These are phyloP conservation scores for Apiotrichum domesticum DNA, from an alignment of 1,284 basidiomycete genomes.

Conservation along the genomic window DNA sequence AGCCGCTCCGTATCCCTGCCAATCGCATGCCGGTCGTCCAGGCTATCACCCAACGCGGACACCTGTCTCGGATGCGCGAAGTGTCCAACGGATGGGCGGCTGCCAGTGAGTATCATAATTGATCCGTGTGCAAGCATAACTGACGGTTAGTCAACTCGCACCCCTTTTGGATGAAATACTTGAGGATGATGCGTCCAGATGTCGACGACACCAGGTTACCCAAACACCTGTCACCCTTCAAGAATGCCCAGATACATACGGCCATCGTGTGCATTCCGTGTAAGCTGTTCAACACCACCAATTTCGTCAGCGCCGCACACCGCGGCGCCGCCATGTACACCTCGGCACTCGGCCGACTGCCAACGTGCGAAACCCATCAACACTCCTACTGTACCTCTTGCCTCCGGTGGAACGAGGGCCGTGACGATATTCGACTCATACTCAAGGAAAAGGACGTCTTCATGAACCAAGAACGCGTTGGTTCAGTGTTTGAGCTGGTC, in stretches of 20 bases:
- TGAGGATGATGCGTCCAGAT: constrained; percentile 4
- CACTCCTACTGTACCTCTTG: constrained; percentile 20
- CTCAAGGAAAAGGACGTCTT: neutral
- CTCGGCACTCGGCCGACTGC: constrained; percentile 11
- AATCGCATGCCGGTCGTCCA: neutral
- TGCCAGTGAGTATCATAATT: constrained; percentile 17
- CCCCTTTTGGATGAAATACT: constrained; percentile 25
- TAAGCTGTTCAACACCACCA: neutral
- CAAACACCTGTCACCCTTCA: neutral
- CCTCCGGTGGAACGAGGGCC: constrained; percentile 4
- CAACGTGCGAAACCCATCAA: constrained; percentile 21
- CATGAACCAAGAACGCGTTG: constrained; percentile 12
- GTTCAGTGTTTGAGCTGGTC: neutral
- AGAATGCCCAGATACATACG: neutral
- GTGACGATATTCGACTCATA: constrained; percentile 4
- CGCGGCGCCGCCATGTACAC: constrained; percentile 11
- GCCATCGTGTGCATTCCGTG: constrained; percentile 11
- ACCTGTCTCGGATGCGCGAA: constrained; percentile 16
- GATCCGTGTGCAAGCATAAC: constrained; percentile 9
- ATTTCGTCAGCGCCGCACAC: neutral
- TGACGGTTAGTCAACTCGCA: constrained; percentile 23
- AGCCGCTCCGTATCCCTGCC: neutral
- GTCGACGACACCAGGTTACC: neutral
- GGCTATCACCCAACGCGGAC: constrained; percentile 13
- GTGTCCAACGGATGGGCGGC: constrained; percentile 21